These are phyloP conservation scores for Botrytis porri DNA, from an alignment of 2,329 filamentous ascomycete genomes.

Conservation along the genomic window DNA sequence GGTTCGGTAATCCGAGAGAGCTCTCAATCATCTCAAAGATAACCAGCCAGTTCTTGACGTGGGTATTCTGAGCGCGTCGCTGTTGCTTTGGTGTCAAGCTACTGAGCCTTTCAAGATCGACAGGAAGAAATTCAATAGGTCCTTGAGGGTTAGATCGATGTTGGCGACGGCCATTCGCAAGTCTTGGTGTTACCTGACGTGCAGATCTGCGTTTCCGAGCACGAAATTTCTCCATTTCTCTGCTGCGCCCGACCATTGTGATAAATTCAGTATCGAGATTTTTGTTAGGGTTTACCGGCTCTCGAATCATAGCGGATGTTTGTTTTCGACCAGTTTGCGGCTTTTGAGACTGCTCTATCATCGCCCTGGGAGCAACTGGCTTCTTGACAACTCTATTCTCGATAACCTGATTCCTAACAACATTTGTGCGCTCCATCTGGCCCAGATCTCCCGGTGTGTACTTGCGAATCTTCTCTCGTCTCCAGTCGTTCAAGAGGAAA, in stretches of 20 bases:
- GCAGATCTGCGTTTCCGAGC: not conserved
- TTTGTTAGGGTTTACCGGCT: no score
- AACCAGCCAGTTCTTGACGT: not conserved
- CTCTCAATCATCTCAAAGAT: not conserved
- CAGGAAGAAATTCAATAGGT: not conserved
- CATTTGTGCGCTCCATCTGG: fast-evolving
- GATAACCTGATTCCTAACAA: not conserved
- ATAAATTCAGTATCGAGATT: not conserved
- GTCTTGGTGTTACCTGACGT: not conserved
- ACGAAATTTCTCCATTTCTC: not conserved
- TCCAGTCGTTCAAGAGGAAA: not conserved
- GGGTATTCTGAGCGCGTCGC: not conserved
- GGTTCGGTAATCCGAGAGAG: not conserved
- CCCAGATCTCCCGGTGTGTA: not conserved
- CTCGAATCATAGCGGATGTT: fast-evolving
- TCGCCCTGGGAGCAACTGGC: no score
- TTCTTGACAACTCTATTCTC: not conserved
- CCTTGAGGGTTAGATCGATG: not conserved
- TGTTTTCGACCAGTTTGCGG: not conserved
- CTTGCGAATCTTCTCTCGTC: not conserved
- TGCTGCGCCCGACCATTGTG: not conserved
- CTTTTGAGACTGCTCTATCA: not conserved
- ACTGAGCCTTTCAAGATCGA: not conserved
- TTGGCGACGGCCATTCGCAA: not conserved
- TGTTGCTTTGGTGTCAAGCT: not conserved